Percentiles rank a stretch among this genome's conserved stretches.
Conservation (phyloP, 768 basidiomycete species). For the Gymnopilus dilepis region DNA sequence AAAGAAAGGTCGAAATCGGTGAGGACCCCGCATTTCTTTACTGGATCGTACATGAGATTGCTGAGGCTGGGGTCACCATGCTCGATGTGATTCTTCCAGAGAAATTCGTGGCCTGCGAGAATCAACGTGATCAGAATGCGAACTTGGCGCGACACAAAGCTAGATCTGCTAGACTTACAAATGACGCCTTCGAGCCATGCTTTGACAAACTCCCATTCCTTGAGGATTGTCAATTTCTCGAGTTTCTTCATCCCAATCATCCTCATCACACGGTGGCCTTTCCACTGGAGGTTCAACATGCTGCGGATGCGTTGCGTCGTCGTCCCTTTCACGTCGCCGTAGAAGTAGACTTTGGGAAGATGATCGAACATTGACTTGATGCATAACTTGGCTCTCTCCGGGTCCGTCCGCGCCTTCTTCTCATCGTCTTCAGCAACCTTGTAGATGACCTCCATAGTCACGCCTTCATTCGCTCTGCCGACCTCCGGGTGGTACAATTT, state of each 20-base stretch:
- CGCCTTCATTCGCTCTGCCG: conserved; percentile 9
- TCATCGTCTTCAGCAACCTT: not conserved
- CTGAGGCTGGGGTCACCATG: conserved; percentile 37
- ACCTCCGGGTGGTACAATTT: conserved; percentile 16
- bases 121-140: not conserved
- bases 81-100: conserved; percentile 30
- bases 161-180: conserved; percentile 10
- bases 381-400: not conserved
- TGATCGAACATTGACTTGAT: conserved; percentile 6
- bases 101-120: conserved; percentile 30
- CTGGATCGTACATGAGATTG: conserved; percentile 35
- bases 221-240: not conserved
- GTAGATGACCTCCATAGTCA: not conserved
- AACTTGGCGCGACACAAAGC: not conserved
- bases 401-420: not conserved
- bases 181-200: conserved; percentile 17
- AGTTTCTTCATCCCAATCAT: conserved; percentile 11
- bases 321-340: conserved; percentile 5
- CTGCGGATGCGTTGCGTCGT: conserved; percentile 13
- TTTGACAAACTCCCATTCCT: conserved; percentile 9
- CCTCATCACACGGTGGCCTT: conserved; percentile 12
- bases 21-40: conserved; percentile 27
- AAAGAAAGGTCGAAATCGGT: conserved; percentile 34
- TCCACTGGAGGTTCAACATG: not conserved
- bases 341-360: conserved; percentile 8